phyloP scores from a whole-genome alignment of 192 early-diverging fungal species.

The Entomortierella chlamydospora region DNA sequence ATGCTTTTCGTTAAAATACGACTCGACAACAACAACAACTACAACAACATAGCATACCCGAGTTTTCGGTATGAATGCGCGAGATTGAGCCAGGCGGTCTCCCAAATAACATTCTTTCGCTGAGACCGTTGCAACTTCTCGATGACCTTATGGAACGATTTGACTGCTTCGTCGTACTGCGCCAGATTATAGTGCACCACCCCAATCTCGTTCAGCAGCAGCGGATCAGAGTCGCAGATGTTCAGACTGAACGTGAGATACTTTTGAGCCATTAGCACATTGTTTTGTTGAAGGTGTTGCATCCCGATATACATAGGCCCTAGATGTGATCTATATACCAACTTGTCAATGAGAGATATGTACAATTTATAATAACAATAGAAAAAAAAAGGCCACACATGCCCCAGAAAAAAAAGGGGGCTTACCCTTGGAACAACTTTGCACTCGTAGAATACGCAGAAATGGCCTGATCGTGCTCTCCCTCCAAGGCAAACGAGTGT shows the following conservation, averaged over 20 bases:
- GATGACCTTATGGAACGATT: slow-evolving; percentile 65
- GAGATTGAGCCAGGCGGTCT: slow-evolving; percentile 73
- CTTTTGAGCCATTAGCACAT: slow-evolving; percentile 67
- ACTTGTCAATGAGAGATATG: too few species aligned
- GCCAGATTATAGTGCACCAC: slow-evolving; percentile 59
- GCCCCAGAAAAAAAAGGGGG: too few species aligned
- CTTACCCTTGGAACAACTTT: slow-evolving; percentile 75
- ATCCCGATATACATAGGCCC: slow-evolving; percentile 82
- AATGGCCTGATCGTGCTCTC: slow-evolving; percentile 82
- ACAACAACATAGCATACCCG: slow-evolving; percentile 53
- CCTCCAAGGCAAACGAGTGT: slow-evolving; percentile 81
- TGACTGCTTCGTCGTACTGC: slow-evolving; percentile 67
- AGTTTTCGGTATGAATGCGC: slow-evolving; percentile 74
- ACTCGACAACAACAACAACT: background rate
- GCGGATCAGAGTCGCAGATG: slow-evolving; percentile 72
- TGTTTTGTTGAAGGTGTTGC: slow-evolving; percentile 73
- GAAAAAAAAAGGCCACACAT: background rate
- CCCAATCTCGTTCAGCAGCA: slow-evolving; percentile 80
- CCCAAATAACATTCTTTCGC: slow-evolving; percentile 65
- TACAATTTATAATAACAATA: too few species aligned
- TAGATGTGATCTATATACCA: slow-evolving; percentile 68
- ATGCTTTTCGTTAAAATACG: too few species aligned
- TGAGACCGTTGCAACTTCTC: slow-evolving; percentile 60
- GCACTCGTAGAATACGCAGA: slow-evolving; percentile 74
- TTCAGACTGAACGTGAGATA: slow-evolving; percentile 64